These are phyloP conservation scores for Cicer bijugum DNA, from an alignment of 306 rosid genomes.

Conservation along the genomic window DNA sequence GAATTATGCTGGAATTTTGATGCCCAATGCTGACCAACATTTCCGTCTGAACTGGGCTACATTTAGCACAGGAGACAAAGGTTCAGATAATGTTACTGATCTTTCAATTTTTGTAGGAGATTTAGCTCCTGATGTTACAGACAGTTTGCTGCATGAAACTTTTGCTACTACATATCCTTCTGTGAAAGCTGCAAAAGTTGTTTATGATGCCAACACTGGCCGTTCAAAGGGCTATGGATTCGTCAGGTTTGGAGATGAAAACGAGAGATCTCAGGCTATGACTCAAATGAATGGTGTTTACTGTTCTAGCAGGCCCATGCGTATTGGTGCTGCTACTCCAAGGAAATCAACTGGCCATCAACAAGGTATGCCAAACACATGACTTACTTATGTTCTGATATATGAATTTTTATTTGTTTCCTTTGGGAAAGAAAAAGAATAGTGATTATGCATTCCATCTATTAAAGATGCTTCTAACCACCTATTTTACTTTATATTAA, in stretches of 20 bases:
- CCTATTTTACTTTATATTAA: conserved; percentile 5
- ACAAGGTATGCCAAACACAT: conserved; percentile 59
- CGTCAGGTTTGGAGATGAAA: conserved; percentile 95
- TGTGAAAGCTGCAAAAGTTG: conserved; percentile 96
- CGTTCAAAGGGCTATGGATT: conserved; percentile 99
- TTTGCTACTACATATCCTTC: conserved; percentile 85
- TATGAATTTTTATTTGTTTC: conserved; percentile 30
- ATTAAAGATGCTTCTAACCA: conserved; percentile 25
- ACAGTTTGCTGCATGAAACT: conserved; percentile 79
- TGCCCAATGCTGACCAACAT: conserved; percentile 91
- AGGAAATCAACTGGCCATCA: conserved; percentile 93
- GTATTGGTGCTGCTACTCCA: conserved; percentile 98
- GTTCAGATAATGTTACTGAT: conserved; percentile 90
- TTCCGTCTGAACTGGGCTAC: conserved; percentile 99
- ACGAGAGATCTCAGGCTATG: conserved; percentile 89
- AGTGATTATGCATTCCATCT: conserved; percentile 4
- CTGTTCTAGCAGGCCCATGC: conserved; percentile 99
- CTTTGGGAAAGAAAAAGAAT: background rate
- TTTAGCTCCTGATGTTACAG: conserved; percentile 96
- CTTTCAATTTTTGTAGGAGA: conserved; percentile 99
- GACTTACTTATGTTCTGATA: conserved; percentile 11
- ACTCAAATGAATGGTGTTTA: conserved; percentile 86
- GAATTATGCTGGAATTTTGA: conserved; percentile 67
- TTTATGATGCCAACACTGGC: conserved; percentile 91
- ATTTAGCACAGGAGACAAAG: conserved; percentile 89